Evolutionary conservation across 2,329 filamentous ascomycete species (phyloP).

Genomic region (Colletotrichum shisoi): DNA sequence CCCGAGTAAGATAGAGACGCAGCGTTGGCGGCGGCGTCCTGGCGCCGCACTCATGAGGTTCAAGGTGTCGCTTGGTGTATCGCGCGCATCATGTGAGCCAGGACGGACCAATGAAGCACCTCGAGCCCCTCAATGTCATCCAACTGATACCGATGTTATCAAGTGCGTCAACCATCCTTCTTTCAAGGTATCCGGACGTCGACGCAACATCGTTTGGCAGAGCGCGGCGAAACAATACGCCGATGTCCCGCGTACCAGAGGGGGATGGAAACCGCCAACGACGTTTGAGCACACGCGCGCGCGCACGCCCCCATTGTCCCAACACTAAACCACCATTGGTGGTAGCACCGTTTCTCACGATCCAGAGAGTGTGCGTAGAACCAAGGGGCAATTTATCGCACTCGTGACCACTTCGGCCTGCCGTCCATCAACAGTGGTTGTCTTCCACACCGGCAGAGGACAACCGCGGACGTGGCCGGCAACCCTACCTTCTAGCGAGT

Average conservation of each 20-base stretch:
- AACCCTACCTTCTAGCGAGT: background rate
- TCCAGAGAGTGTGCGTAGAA: background rate
- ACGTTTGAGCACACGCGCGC: background rate
- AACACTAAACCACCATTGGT: background rate
- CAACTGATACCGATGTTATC: background rate
- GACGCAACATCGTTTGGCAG: conserved; percentile 3
- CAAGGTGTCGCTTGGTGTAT: too few relatives aligned
- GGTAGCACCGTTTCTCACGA: too few relatives aligned
- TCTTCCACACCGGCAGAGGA: background rate
- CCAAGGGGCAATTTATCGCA: background rate
- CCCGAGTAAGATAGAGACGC: too few relatives aligned
- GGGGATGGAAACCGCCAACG: background rate
- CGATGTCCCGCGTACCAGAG: background rate
- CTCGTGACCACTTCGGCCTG: background rate
- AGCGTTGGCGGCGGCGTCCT: too few relatives aligned
- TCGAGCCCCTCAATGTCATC: too few relatives aligned
- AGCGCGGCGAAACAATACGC: conserved; percentile 7
- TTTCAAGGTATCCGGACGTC: too few relatives aligned
- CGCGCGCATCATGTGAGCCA: too few relatives aligned
- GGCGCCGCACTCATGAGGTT: too few relatives aligned
- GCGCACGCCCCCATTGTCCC: too few relatives aligned
- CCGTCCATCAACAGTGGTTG: background rate
- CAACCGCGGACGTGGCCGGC: background rate
- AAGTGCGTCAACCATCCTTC: background rate
- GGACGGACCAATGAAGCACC: too few relatives aligned